Conservation (phyloP, 75 land plant species). For the Isoetes taiwanensis region DNA sequence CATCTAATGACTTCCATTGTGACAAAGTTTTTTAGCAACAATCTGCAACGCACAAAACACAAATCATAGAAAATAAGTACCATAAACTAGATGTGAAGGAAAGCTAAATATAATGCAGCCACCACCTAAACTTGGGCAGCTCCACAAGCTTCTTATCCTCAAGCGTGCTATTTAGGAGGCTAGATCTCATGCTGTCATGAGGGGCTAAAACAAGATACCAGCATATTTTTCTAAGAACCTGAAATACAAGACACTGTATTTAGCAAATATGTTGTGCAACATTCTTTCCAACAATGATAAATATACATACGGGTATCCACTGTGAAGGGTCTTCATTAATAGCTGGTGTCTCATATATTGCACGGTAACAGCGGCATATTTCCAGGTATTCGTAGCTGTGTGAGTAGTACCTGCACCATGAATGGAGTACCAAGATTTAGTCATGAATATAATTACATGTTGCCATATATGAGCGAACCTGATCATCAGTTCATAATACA, state of each 20-base stretch:
- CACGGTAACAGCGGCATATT: constrained; percentile 86
- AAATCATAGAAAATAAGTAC: background rate
- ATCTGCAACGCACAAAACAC: constrained; percentile 19
- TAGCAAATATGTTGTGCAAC: constrained; percentile 1
- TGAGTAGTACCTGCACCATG: constrained; percentile 51
- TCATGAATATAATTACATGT: background rate
- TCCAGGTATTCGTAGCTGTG: constrained; percentile 87
- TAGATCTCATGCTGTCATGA: constrained; percentile 92
- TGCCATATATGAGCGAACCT: constrained; percentile 28
- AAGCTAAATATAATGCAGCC: background rate
- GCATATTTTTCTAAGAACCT: constrained; percentile 93
- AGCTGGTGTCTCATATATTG: constrained; percentile 87
- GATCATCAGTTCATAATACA: constrained; percentile 92
- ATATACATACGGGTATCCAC: constrained; percentile 58
- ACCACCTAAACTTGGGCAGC: constrained; percentile 72
- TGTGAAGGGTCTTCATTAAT: constrained; percentile 56
- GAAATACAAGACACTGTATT: constrained; percentile 3
- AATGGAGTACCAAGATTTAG: background rate
- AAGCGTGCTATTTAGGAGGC: constrained; percentile 75
- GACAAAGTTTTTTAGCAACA: constrained; percentile 64
- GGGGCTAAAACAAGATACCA: constrained; percentile 94
- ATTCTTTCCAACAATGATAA: constrained; percentile 8
- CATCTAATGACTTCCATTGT: constrained; percentile 98
- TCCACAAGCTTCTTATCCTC: constrained; percentile 94
- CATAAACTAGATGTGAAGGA: background rate